Evolutionary conservation across 2,329 filamentous ascomycete species (phyloP), one percentile per base, ranked within the genome.

Genomic region (Ilyonectria sp.): DNA sequence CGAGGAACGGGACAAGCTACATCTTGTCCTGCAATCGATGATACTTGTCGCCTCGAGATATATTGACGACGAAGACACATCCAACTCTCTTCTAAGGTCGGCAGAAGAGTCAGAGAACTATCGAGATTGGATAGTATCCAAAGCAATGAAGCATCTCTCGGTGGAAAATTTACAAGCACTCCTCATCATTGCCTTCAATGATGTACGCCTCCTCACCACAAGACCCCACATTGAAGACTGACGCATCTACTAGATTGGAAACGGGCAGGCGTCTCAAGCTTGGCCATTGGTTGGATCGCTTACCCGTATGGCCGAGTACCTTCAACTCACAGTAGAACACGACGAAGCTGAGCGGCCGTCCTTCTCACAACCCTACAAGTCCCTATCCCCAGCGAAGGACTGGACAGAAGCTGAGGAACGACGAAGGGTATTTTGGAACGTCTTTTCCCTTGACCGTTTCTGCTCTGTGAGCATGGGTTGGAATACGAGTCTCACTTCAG

Each of bases 361-460:
- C 71, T 73, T 56, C 61, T 83, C 17, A 31, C 75, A 19, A 62
- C 73, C 29, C 47, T 78, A 33, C 64, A 75, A 9, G 0, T 75
- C 80, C 10, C 63, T 83, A 13, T 53, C 74, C 9, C 67, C 71
- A 2, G 65, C 79, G 4, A 69, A 75, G 17, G 55, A 71, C 19
- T 74, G 70, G 74, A 76, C 74, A 1, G 70, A 75, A 43, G 63
- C 65, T n/a, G 80, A 82, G 69, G 78, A 80, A 33, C 69, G 79
- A n/a, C 68, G 80, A 17, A 68, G 79, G 9, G 75, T 82, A 1
- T 82, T 82, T 59, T 82, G 79, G 79, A 78, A 70, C 37, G 74
- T 82, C 40, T 82, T 81, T 67, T 74, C 73, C n/a, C 64, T 81
- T 7, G 79, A 82, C 58, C 72, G 79, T 26, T 80, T 82, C 76